Evolutionary conservation across 371 early-diverging fungal genomes (phyloP), one percentile per base, ranked within the genome.

Genomic region (Apophysomyces variabilis): DNA sequence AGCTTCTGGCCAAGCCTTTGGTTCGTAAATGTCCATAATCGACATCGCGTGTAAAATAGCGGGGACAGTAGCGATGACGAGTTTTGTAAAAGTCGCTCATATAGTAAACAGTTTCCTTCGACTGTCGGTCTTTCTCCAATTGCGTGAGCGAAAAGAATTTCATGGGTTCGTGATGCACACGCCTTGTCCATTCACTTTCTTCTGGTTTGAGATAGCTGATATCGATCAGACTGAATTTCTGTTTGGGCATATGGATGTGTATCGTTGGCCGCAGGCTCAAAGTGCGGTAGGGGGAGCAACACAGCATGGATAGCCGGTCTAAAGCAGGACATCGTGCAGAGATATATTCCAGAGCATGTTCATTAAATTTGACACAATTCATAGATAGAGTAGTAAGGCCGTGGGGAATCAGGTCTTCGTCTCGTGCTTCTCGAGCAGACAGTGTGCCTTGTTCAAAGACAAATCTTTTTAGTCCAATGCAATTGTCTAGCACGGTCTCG

Each of bases 31-130:
- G 54, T 9, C 54, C 54, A 50, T 50, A 50, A 50, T 50, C 54
- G 8, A 50, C 21, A 50, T 50, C 54, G n/a, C 54, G 54, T 7
- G 54, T 50, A 26, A 21, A 50, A 26, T 21, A 50, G 21, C 54
- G 54, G 9, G 54, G 54, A 35, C 54, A 50, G 21, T 21, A 50
- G 54, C 54, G 54, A 8, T 50, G 54, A 4, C 54, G 54, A 26
- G 54, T 50, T 26, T 50, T 50, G 54, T 50, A 50, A 50, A 50
- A 50, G 54, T 50, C 54, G 21, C 21, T 50, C 54, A 50, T 50
- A 21, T 50, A 50, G 16, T 50, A 50, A 9, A 50, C 54, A n/a
- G 21, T 26, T 21, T 50, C 54, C 21, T 50, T 50, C 9, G 54
- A 26, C 9, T 50, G 54, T 50, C 21, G 18, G 9, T 50, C 21